These are phyloP conservation scores for Bocquillonia castaneifolia DNA, from an alignment of 441 rosid genomes.

Conservation along the genomic window DNA sequence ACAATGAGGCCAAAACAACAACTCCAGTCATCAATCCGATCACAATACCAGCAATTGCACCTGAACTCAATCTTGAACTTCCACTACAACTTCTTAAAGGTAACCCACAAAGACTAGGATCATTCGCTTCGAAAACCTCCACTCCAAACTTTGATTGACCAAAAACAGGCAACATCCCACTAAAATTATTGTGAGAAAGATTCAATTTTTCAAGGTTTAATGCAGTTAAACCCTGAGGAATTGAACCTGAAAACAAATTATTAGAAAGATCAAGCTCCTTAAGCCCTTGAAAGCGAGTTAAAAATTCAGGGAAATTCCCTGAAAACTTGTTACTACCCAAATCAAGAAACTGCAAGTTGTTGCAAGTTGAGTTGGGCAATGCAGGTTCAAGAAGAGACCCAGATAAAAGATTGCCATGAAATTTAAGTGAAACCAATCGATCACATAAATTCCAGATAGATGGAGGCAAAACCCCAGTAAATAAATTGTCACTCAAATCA, in stretches of 20 bases:
- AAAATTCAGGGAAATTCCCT: conserved; percentile 73
- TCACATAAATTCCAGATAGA: conserved; percentile 93
- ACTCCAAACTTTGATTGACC: conserved; percentile 55
- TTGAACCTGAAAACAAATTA: conserved; percentile 60
- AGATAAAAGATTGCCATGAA: conserved; percentile 60
- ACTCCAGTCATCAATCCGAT: conserved; percentile 86
- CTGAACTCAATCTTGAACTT: conserved; percentile 61
- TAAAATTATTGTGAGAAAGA: conserved; percentile 85
- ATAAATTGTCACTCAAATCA: conserved; percentile 63
- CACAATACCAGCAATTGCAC: conserved; percentile 91
- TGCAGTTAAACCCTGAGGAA: conserved; percentile 53
- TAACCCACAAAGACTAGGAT: conserved; percentile 73
- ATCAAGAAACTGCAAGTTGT: conserved; percentile 62
- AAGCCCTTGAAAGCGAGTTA: conserved; percentile 52
- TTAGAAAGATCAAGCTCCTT: conserved; percentile 78
- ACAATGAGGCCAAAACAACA: conserved; percentile 75
- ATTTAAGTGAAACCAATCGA: conserved; percentile 50
- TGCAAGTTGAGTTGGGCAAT: conserved; percentile 70
- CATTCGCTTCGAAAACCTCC: conserved; percentile 73
- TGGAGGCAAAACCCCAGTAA: conserved; percentile 64
- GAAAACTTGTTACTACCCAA: conserved; percentile 72
- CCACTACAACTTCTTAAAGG: conserved; percentile 67
- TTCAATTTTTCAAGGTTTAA: conserved; percentile 62
- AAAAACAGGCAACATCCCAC: conserved; percentile 69
- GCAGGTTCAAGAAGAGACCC: conserved; percentile 80